Conservation (phyloP, 2,329 filamentous ascomycete species). For the Seiridium unicorne region DNA sequence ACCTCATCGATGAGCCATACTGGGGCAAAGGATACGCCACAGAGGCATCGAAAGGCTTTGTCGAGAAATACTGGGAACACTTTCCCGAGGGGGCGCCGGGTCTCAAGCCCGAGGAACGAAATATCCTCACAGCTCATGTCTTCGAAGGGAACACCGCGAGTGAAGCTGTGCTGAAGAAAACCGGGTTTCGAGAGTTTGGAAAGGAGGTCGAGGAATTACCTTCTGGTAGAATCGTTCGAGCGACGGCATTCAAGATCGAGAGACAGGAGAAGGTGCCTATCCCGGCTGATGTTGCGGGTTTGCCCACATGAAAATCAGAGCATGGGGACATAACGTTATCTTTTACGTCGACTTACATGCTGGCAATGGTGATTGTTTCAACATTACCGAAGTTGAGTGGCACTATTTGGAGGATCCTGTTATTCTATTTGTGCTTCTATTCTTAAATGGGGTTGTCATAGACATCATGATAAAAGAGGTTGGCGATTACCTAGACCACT, state of each 20-base stretch:
- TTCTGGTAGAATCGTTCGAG: neutral
- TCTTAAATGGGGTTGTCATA: neutral
- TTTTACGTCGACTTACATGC: too few species aligned
- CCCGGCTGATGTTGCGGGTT: neutral
- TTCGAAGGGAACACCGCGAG: neutral
- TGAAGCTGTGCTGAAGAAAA: conserved; percentile 1
- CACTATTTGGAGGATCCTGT: too few species aligned
- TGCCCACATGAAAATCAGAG: neutral
- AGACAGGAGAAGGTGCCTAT: neutral
- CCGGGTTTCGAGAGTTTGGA: conserved; percentile 3
- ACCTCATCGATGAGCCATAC: conserved; percentile 5
- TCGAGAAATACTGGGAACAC: neutral
- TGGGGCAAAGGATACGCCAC: conserved; percentile 7
- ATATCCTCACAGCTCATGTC: neutral
- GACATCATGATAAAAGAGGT: neutral
- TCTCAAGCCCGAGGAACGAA: neutral
- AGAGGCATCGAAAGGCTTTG: neutral
- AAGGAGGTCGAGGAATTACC: neutral
- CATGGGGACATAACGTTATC: too few species aligned
- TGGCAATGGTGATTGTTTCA: too few species aligned
- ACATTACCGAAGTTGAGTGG: too few species aligned
- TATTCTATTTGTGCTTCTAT: too few species aligned
- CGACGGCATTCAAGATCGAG: neutral
- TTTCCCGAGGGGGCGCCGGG: neutral
- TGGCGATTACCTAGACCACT: neutral